Percentiles rank a stretch among this genome's conserved stretches.
Evolutionary conservation across 164 flowering plant species (phyloP).

Genomic region (Taxillus chinensis): DNA sequence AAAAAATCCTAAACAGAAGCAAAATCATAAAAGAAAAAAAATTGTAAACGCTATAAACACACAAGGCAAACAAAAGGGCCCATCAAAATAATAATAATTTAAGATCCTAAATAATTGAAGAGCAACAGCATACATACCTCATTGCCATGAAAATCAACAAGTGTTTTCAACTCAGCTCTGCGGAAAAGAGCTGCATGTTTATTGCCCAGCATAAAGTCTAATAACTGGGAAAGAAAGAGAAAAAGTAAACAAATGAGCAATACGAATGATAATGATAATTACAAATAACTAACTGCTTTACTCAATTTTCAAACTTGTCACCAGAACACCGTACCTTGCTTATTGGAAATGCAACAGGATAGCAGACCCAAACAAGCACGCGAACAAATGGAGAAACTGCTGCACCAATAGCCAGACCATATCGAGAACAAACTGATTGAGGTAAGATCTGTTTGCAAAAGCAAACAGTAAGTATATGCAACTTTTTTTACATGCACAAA

Average conservation of each 20-base stretch:
- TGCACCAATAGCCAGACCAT: constrained; percentile 94
- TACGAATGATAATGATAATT: too few relatives aligned
- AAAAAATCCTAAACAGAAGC: too few relatives aligned
- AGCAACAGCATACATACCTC: constrained; percentile 42
- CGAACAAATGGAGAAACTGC: constrained; percentile 81
- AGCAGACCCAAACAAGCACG: constrained; percentile 94
- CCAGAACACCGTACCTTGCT: constrained; percentile 62
- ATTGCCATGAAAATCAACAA: constrained; percentile 87
- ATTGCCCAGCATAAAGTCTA: constrained; percentile 72
- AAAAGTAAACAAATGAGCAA: not conserved
- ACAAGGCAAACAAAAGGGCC: too few relatives aligned
- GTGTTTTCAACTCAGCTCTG: constrained; percentile 95
- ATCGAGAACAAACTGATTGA: constrained; percentile 88
- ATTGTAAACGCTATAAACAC: too few relatives aligned
- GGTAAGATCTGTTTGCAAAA: constrained; percentile 69
- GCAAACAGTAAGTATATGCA: not conserved
- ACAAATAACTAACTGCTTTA: not conserved
- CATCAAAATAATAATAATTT: too few relatives aligned
- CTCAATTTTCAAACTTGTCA: not conserved
- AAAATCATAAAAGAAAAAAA: too few relatives aligned
- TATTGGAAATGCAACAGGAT: constrained; percentile 91
- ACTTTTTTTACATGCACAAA: not conserved
- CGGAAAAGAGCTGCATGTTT: constrained; percentile 83
- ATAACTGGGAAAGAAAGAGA: constrained; percentile 35
- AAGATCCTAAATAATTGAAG: too few relatives aligned